These are phyloP conservation scores for Strobilomyces dryophilus DNA, from an alignment of 768 basidiomycete species.

Conservation along the genomic window DNA sequence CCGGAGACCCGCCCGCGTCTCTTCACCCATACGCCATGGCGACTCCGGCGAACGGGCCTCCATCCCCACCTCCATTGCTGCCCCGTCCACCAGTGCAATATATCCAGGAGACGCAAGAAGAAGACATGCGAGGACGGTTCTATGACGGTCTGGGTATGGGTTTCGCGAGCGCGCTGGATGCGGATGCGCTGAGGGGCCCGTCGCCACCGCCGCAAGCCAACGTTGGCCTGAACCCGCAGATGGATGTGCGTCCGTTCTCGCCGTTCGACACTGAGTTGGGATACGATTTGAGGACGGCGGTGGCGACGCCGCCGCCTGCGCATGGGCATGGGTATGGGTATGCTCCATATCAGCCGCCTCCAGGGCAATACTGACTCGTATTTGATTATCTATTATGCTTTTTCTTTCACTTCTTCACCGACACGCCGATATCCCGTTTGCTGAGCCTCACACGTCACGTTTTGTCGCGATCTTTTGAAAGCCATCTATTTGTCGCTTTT, in stretches of 20 bases:
- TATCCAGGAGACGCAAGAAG: conserved; percentile 77
- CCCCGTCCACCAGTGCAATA: conserved; percentile 78
- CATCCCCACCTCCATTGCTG: conserved; percentile 72
- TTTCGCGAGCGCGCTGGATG: conserved; percentile 32
- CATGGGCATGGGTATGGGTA: neutral
- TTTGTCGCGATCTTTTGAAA: neutral
- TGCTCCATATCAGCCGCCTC: conserved; percentile 5
- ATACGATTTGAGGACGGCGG: conserved; percentile 6
- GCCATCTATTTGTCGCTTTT: no score
- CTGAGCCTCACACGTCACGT: neutral
- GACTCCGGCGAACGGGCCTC: conserved; percentile 29
- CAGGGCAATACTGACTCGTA: conserved; percentile 15
- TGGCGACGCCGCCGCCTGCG: conserved; percentile 6
- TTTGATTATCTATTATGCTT: conserved; percentile 18
- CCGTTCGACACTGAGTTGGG: conserved; percentile 39
- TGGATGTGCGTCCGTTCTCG: conserved; percentile 45
- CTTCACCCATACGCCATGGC: conserved; percentile 17
- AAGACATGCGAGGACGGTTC: conserved; percentile 54
- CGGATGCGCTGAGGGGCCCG: conserved; percentile 23
- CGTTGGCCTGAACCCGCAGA: conserved; percentile 5
- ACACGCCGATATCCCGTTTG: conserved; percentile 4
- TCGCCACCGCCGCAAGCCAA: conserved; percentile 11
- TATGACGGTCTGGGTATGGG: conserved; percentile 24
- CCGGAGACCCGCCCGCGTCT: neutral
- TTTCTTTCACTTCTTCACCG: neutral